Conservation (phyloP, 139 green algal species). For the Chlorella ohadii region DNA sequence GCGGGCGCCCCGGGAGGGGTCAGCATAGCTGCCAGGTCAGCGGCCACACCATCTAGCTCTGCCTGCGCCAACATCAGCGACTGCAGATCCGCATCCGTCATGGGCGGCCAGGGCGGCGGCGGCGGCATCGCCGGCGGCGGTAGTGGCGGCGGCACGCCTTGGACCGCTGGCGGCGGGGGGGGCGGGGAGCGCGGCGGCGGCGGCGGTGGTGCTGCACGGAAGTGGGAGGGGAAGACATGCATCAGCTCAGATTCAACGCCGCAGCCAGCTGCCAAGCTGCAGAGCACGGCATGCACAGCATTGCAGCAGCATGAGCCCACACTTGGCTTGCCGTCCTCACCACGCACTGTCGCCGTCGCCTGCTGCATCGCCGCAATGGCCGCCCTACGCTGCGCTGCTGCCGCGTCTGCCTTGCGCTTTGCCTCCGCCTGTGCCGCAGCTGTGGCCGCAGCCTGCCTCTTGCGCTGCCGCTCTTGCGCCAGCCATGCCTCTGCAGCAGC, state of each 20-base stretch:
- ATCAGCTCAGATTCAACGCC: not conserved
- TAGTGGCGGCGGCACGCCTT: not conserved
- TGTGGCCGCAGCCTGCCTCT: not conserved
- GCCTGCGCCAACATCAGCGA: not conserved
- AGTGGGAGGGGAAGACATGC: not conserved
- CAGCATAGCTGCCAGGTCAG: not conserved
- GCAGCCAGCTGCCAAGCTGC: not conserved
- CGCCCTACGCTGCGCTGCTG: not conserved
- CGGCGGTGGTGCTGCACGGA: not conserved
- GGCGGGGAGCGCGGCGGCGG: not conserved
- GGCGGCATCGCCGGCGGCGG: not conserved
- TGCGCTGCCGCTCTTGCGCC: not conserved
- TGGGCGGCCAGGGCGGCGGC: slow-evolving; percentile 1
- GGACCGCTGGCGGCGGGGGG: not conserved
- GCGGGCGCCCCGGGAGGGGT: not conserved
- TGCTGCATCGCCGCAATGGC: not conserved
- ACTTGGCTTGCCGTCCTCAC: not conserved
- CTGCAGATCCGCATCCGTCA: not conserved
- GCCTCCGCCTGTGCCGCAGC: not conserved
- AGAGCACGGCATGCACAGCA: not conserved
- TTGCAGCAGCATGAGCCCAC: too few relatives aligned
- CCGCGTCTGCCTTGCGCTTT: not conserved
- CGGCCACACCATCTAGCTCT: not conserved
- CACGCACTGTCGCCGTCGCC: not conserved
- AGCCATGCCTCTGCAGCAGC: not conserved